Conservation (phyloP, 495 filamentous ascomycete species). For the Hypoxylon lenormandii region DNA sequence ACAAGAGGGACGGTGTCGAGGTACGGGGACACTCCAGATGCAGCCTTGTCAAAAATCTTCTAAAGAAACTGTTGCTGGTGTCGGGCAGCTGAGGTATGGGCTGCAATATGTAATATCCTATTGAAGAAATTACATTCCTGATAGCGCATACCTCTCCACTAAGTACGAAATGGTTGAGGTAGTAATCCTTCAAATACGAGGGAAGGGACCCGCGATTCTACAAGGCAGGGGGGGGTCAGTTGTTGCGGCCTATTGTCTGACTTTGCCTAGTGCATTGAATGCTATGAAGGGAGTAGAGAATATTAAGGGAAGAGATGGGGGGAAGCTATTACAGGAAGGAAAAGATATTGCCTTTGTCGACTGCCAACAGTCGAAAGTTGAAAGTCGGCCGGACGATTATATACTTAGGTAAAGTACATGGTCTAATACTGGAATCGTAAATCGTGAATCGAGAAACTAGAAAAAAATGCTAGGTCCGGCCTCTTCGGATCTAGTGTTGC, state of each 20-base stretch:
- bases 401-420: no score
- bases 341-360: no score
- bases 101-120: conserved; percentile 9
- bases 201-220: conserved; percentile 36
- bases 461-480: not conserved
- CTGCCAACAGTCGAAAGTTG: no score
- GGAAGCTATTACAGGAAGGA: no score
- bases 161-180: conserved; percentile 2
- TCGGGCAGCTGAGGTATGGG: conserved; percentile 4
- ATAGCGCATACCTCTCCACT: conserved; percentile 11
- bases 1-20: conserved; percentile 34
- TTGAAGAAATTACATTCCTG: conserved; percentile 40
- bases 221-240: conserved; percentile 6
- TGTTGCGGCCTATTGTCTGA: conserved; percentile 1
- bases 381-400: no score
- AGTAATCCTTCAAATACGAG: conserved; percentile 40
- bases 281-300: not conserved
- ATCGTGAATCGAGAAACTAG: not conserved
- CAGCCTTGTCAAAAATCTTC: conserved; percentile 9
- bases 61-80: not conserved
- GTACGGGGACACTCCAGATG: not conserved
- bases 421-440: not conserved
- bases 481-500: conserved; percentile 12
- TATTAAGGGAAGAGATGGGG: no score
- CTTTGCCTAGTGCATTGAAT: not conserved